Percentiles rank a stretch among this genome's conserved stretches.
These are phyloP conservation scores for Elsinoe necatrix DNA, from an alignment of 2,329 filamentous ascomycete species.

Conservation along the genomic window DNA sequence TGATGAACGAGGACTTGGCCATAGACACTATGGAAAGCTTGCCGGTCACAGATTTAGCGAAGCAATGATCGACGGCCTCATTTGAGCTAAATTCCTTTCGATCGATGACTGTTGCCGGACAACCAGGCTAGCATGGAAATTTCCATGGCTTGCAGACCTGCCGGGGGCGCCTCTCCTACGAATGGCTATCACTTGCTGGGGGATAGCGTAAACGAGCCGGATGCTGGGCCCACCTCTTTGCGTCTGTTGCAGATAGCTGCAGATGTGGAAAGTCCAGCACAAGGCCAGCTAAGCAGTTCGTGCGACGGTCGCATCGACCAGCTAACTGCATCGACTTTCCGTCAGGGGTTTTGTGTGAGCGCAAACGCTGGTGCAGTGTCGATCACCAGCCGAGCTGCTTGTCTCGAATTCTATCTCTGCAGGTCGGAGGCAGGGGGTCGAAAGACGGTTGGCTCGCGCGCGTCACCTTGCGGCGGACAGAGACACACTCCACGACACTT, in stretches of 20 bases:
- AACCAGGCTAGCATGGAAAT: background rate
- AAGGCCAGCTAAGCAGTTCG: background rate
- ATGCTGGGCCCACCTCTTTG: background rate
- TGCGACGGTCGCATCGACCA: constrained; percentile 7
- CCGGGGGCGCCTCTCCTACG: background rate
- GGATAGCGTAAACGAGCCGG: background rate
- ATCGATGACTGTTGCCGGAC: constrained; percentile 1
- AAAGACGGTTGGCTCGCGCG: constrained; percentile 1
- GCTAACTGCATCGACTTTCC: constrained; percentile 13
- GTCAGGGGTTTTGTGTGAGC: constrained; percentile 1
- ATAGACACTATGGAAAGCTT: constrained; percentile 9
- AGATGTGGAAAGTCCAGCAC: background rate
- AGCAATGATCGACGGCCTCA: constrained; percentile 9
- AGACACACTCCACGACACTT: background rate
- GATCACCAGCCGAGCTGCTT: constrained; percentile 8
- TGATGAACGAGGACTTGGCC: constrained; percentile 6
- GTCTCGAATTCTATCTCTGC: constrained; percentile 5
- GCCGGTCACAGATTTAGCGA: constrained; percentile 10
- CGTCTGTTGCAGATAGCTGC: background rate
- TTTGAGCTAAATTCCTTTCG: constrained; percentile 2
- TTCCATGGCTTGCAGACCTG: background rate
- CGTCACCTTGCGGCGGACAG: background rate
- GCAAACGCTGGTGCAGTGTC: constrained; percentile 11
- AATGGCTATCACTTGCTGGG: constrained; percentile 2
- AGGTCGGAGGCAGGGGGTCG: constrained; percentile 9